Conservation (phyloP, 352 stramenopile species). For the Globisporangium rhizosaccharum region DNA sequence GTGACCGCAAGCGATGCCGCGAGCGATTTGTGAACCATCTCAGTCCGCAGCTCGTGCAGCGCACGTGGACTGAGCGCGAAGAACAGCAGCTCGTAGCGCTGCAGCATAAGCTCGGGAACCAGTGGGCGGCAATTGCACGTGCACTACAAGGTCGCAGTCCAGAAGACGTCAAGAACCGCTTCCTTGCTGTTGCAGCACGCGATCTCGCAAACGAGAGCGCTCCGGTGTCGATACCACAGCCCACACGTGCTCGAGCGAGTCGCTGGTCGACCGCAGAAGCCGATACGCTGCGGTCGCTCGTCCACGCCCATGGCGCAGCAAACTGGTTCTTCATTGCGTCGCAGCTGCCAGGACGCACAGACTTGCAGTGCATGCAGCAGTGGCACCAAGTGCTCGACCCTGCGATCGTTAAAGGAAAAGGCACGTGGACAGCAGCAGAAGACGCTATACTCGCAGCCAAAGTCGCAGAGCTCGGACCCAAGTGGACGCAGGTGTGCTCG, state of each 20-base stretch:
- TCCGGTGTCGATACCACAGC: background rate
- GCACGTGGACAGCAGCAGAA: constrained; percentile 44
- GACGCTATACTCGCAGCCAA: constrained; percentile 38
- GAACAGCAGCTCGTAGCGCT: constrained; percentile 34
- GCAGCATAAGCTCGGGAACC: constrained; percentile 19
- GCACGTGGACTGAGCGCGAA: constrained; percentile 38
- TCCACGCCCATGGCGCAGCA: constrained; percentile 37
- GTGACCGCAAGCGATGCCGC: constrained; percentile 62
- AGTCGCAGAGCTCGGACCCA: constrained; percentile 35
- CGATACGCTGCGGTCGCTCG: constrained; percentile 26
- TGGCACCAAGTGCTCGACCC: constrained; percentile 58
- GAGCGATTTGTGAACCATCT: constrained; percentile 76
- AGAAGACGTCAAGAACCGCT: constrained; percentile 57
- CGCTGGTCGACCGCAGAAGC: constrained; percentile 22
- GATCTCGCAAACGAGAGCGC: background rate
- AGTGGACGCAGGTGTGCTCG: constrained; percentile 50
- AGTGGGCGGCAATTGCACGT: constrained; percentile 34
- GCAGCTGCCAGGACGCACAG: constrained; percentile 55
- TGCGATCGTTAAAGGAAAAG: constrained; percentile 51
- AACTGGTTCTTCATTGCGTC: constrained; percentile 78
- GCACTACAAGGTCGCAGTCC: constrained; percentile 30
- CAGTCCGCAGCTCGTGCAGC: constrained; percentile 23
- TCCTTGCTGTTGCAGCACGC: constrained; percentile 19
- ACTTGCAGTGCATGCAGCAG: constrained; percentile 76
- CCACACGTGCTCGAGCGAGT: constrained; percentile 8